phyloP scores from a whole-genome alignment of 2,329 filamentous ascomycete genomes.

The Scedosporium aurantiacum region DNA sequence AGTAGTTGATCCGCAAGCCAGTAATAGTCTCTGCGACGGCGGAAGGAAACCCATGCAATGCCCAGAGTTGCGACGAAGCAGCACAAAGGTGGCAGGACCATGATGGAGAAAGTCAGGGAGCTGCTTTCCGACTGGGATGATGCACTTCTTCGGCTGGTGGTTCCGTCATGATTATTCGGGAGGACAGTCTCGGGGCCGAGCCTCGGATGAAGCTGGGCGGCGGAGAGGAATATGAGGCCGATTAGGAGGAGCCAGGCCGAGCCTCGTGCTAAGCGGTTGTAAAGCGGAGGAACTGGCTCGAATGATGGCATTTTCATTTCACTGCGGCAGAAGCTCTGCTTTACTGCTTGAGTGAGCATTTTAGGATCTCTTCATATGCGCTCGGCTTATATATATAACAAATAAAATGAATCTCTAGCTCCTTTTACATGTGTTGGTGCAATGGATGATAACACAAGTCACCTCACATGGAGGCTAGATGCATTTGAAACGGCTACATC shows the following conservation, averaged over 20 bases:
- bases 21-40: background rate
- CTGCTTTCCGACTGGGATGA: background rate
- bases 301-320: background rate
- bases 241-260: constrained; percentile 2
- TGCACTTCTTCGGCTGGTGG: background rate
- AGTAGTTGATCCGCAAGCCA: background rate
- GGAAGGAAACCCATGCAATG: background rate
- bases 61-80: background rate
- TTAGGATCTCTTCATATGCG: no score
- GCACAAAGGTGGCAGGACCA: background rate
- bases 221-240: constrained; percentile 1
- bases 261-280: constrained; percentile 2
- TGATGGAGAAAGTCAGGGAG: background rate
- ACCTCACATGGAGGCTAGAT: background rate
- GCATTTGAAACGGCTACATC: constrained; percentile 2
- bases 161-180: background rate
- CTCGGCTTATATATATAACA: no score
- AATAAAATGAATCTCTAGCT: no score
- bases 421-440: no score
- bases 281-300: background rate
- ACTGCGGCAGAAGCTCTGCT: background rate
- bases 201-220: background rate
- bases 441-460: background rate
- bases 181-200: background rate
- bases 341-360: background rate